Conservation (phyloP, 2,329 filamentous ascomycete genomes). For the Allantophomopsis lycopodina region DNA sequence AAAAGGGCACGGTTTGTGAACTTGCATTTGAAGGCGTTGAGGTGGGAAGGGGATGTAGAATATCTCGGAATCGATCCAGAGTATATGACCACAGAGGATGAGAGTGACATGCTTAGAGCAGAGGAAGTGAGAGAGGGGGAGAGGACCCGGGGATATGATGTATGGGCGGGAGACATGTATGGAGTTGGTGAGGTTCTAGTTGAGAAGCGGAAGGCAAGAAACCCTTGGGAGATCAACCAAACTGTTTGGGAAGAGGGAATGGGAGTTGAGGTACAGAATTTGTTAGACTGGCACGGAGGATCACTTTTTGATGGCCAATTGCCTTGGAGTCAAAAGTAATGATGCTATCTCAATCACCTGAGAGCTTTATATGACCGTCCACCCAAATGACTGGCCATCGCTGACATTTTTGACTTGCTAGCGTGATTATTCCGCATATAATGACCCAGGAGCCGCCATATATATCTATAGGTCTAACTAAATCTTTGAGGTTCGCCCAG, state of each 20-base stretch:
- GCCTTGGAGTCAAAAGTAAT: background rate
- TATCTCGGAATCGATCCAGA: constrained; percentile 53
- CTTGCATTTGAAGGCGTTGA: constrained; percentile 50
- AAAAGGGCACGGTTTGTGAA: constrained; percentile 49
- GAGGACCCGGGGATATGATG: constrained; percentile 10
- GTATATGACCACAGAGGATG: constrained; percentile 13
- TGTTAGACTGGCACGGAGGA: background rate
- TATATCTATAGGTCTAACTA: background rate
- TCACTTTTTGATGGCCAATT: background rate
- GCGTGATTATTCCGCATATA: too few relatives aligned
- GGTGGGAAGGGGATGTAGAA: constrained; percentile 30
- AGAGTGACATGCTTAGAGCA: constrained; percentile 8
- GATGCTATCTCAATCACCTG: too few relatives aligned
- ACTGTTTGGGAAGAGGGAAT: constrained; percentile 7
- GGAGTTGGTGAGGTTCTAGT: constrained; percentile 12
- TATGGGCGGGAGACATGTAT: constrained; percentile 15
- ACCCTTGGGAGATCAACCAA: constrained; percentile 14
- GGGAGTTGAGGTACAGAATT: constrained; percentile 4
- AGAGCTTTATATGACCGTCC: too few relatives aligned
- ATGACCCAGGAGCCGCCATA: too few relatives aligned
- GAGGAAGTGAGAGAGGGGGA: constrained; percentile 10
- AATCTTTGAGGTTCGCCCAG: background rate
- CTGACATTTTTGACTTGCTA: too few relatives aligned
- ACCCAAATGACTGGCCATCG: too few relatives aligned
- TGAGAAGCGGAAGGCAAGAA: constrained; percentile 16